These are phyloP conservation scores for Lanmaoa pseudosensibilis DNA, from an alignment of 768 basidiomycete genomes.

Conservation along the genomic window DNA sequence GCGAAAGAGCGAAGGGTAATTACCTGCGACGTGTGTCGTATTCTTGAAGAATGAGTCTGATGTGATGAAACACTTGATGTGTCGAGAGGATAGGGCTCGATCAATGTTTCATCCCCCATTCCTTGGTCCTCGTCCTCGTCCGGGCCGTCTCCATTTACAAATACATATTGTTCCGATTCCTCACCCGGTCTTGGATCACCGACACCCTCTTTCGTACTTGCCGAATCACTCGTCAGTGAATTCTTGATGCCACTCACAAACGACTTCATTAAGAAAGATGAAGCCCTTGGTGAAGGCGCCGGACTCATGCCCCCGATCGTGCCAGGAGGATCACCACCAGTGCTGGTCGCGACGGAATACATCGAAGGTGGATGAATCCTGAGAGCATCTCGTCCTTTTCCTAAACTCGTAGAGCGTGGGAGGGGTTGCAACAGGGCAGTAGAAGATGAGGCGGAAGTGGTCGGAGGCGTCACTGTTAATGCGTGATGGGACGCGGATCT, in stretches of 20 bases:
- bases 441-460: slow-evolving; percentile 25
- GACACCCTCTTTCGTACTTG: slow-evolving; percentile 5
- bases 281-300: slow-evolving; percentile 15
- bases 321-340: background rate
- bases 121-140: slow-evolving; percentile 5
- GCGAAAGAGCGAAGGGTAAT: background rate
- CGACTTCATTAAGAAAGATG: slow-evolving; percentile 25
- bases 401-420: slow-evolving; percentile 29
- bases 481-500: slow-evolving; percentile 21
- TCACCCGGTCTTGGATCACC: slow-evolving; percentile 5
- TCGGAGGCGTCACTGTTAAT: background rate
- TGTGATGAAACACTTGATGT: slow-evolving; percentile 25
- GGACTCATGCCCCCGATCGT: slow-evolving; percentile 2
- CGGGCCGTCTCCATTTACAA: slow-evolving; percentile 24
- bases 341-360: slow-evolving; percentile 5
- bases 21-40: slow-evolving; percentile 17
- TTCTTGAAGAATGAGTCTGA: slow-evolving; percentile 11
- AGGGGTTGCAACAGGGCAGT: slow-evolving; percentile 18
- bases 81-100: slow-evolving; percentile 26
- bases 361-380: slow-evolving; percentile 14
- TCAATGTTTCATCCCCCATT: slow-evolving; percentile 17
- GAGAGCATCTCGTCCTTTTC: slow-evolving; percentile 5
- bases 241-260: slow-evolving; percentile 22
- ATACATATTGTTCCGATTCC: slow-evolving; percentile 26
- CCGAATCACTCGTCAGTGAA: slow-evolving; percentile 18